Percentiles rank a stretch among this genome's conserved stretches.
phyloP scores from a whole-genome alignment of 164 flowering plant genomes.

The Warburgia ugandensis region DNA sequence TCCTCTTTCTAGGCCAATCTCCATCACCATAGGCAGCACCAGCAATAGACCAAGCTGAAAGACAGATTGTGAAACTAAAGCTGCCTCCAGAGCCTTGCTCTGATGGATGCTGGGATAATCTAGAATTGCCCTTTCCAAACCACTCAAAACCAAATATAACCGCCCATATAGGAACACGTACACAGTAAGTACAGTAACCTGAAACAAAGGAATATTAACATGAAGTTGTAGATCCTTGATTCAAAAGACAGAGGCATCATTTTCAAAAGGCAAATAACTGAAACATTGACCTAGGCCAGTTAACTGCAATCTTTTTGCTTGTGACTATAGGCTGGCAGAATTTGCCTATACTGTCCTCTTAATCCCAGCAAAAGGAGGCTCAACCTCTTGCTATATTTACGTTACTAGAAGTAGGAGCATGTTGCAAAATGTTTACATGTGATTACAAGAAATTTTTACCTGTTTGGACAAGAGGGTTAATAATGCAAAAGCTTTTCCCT shows the following conservation, averaged over 20 bases:
- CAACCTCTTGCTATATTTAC: too few species aligned
- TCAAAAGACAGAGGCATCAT: too few species aligned
- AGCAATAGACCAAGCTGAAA: constrained; percentile 83
- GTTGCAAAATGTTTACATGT: too few species aligned
- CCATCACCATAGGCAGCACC: constrained; percentile 97
- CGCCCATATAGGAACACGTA: constrained; percentile 91
- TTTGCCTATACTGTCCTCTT: too few species aligned
- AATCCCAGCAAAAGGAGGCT: too few species aligned
- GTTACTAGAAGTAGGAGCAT: too few species aligned
- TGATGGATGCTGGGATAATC: constrained; percentile 41
- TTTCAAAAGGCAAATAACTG: not conserved
- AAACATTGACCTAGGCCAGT: too few species aligned
- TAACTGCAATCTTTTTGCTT: too few species aligned
- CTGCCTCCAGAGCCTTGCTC: constrained; percentile 71
- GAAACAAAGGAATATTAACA: constrained; percentile 20
- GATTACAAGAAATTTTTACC: too few species aligned
- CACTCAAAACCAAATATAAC: constrained; percentile 87
- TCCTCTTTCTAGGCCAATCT: constrained; percentile 90
- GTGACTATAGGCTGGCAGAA: too few species aligned
- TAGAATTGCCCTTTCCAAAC: constrained; percentile 67
- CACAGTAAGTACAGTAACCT: constrained; percentile 87
- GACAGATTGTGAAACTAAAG: constrained; percentile 75
- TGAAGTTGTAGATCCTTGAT: not conserved
- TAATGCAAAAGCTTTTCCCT: too few species aligned
- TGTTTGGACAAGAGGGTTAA: too few species aligned